Evolutionary conservation across 352 stramenopile species (phyloP).

Genomic region (Phytophthora pseudosyringae): DNA sequence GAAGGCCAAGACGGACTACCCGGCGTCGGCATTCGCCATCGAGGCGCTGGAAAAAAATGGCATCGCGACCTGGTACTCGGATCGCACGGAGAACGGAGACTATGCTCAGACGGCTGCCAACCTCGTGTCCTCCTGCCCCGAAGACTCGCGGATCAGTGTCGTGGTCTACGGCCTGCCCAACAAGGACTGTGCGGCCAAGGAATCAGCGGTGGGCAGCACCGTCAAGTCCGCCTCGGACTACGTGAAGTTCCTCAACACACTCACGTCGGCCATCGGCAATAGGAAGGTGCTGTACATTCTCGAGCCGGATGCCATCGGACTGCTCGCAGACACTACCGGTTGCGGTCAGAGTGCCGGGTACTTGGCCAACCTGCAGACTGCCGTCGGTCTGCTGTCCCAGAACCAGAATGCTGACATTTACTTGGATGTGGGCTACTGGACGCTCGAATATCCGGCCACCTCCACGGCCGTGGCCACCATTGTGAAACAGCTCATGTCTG

Average conservation of each 20-base stretch:
- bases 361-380: conserved; percentile 53
- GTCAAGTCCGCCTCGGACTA: conserved; percentile 59
- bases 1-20: conserved; percentile 50
- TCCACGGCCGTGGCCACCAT: conserved; percentile 34
- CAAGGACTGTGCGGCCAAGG: conserved; percentile 72
- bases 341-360: conserved; percentile 57
- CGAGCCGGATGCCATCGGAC: conserved; percentile 69
- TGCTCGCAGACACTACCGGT: conserved; percentile 44
- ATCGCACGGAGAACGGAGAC: conserved; percentile 48
- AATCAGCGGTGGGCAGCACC: conserved; percentile 44
- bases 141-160: conserved; percentile 55
- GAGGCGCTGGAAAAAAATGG: conserved; percentile 55
- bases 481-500: conserved; percentile 47
- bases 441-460: conserved; percentile 39
- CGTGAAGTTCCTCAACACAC: conserved; percentile 49
- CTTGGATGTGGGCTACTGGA: conserved; percentile 77
- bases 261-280: conserved; percentile 50
- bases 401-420: conserved; percentile 81
- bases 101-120: conserved; percentile 38
- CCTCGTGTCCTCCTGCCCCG: conserved; percentile 43
- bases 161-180: conserved; percentile 79
- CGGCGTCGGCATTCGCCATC: conserved; percentile 54
- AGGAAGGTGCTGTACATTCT: conserved; percentile 75
- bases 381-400: conserved; percentile 49
- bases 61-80: conserved; percentile 76